phyloP scores from a whole-genome alignment of 495 filamentous ascomycete species.

The Hypoxylon subgilvum region DNA sequence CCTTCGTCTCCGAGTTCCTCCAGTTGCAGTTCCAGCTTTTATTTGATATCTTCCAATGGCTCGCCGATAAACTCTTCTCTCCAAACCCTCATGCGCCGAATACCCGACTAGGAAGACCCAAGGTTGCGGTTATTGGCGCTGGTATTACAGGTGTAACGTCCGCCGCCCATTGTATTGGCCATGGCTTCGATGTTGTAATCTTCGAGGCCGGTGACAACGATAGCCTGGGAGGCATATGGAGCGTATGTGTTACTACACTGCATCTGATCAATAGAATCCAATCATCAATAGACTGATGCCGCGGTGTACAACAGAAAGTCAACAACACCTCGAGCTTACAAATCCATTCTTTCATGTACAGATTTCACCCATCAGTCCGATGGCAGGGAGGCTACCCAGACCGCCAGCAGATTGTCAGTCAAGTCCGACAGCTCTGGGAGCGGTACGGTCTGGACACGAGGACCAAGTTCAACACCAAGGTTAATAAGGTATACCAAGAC shows the following conservation, averaged over 20 bases:
- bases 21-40: conserved; percentile 54
- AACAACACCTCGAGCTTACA: conserved; percentile 84
- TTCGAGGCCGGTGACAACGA: conserved; percentile 72
- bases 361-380: conserved; percentile 79
- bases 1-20: conserved; percentile 68
- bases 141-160: conserved; percentile 83
- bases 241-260: too few species aligned
- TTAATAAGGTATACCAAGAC: conserved; percentile 72
- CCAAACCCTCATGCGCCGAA: conserved; percentile 69
- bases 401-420: conserved; percentile 71
- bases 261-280: too few species aligned
- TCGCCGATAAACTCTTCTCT: conserved; percentile 70
- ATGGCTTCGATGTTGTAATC: conserved; percentile 82
- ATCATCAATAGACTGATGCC: conserved; percentile 7
- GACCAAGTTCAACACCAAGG: conserved; percentile 72
- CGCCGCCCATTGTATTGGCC: conserved; percentile 82
- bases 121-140: conserved; percentile 81
- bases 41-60: conserved; percentile 62
- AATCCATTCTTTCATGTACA: conserved; percentile 86
- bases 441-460: conserved; percentile 72
- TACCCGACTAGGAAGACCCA: conserved; percentile 60
- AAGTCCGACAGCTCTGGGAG: conserved; percentile 75
- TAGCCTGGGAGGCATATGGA: conserved; percentile 83
- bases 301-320: conserved; percentile 61
- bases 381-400: conserved; percentile 79